Evolutionary conservation across 1,139 yeast genomes (phyloP).

Genomic region (Geotrichum fermentans): DNA sequence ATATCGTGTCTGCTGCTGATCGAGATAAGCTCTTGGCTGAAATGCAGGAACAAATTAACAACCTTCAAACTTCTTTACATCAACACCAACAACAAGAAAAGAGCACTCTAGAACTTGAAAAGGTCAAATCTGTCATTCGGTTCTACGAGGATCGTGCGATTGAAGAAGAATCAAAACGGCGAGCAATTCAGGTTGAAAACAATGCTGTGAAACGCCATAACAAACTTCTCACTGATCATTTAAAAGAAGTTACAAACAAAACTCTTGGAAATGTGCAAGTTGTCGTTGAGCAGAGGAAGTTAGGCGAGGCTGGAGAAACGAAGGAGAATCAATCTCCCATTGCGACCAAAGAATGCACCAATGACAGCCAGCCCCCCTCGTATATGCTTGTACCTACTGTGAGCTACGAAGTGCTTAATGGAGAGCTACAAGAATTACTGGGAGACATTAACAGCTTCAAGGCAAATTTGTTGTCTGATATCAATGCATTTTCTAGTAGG

Average conservation of each 20-base stretch:
- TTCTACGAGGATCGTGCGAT: slow-evolving; percentile 45
- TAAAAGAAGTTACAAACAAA: slow-evolving; percentile 35
- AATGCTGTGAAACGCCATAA: slow-evolving; percentile 34
- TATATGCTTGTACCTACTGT: slow-evolving; percentile 6
- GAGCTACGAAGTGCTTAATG: slow-evolving; percentile 17
- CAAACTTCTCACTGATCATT: slow-evolving; percentile 33
- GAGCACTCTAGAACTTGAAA: slow-evolving; percentile 29
- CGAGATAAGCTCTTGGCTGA: slow-evolving; percentile 38
- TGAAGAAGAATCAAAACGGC: slow-evolving; percentile 36
- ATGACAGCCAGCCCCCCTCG: neutral
- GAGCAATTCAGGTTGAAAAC: slow-evolving; percentile 36
- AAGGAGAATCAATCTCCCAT: neutral
- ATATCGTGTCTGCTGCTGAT: slow-evolving; percentile 39
- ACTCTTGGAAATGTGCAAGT: slow-evolving; percentile 22
- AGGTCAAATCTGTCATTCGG: slow-evolving; percentile 37
- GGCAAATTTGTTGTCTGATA: slow-evolving; percentile 2
- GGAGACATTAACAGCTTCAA: slow-evolving; percentile 14
- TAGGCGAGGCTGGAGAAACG: neutral
- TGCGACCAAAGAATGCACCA: neutral
- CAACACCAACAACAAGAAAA: slow-evolving; percentile 29
- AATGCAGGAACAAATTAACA: slow-evolving; percentile 42
- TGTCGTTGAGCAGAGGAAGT: neutral
- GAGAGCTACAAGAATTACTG: slow-evolving; percentile 16
- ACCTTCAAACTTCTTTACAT: slow-evolving; percentile 35
- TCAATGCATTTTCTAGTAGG: neutral